phyloP scores from a whole-genome alignment of 2,329 filamentous ascomycete genomes.

The Microcyclosporella mali region DNA sequence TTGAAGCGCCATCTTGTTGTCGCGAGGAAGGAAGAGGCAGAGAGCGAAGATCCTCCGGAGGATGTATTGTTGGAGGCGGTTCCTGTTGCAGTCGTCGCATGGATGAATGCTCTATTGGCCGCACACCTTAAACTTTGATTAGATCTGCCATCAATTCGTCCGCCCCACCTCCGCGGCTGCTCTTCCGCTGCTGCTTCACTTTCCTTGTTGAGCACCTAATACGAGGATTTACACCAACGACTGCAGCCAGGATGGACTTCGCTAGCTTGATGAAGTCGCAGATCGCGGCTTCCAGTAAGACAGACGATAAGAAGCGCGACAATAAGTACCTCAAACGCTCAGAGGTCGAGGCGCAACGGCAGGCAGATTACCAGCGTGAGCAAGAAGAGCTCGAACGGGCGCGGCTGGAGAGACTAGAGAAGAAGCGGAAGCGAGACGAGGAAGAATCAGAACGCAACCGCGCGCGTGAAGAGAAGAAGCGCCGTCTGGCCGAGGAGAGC shows the following conservation, averaged over 20 bases:
- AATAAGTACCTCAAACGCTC: constrained; percentile 81
- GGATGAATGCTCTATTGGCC: not conserved
- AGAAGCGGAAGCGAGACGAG: constrained; percentile 86
- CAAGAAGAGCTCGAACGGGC: constrained; percentile 68
- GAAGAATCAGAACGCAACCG: constrained; percentile 67
- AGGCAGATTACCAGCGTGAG: constrained; percentile 73
- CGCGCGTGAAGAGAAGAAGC: constrained; percentile 73
- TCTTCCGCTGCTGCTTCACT: not conserved
- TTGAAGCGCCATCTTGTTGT: constrained; percentile 30
- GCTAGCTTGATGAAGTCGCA: constrained; percentile 87
- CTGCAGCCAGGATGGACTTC: constrained; percentile 69
- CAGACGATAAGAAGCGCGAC: constrained; percentile 47
- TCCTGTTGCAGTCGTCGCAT: constrained; percentile 2
- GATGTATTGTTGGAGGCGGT: no score
- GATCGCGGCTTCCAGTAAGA: constrained; percentile 60
- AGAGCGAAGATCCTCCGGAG: no score
- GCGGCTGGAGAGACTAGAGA: constrained; percentile 60
- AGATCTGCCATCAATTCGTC: no score
- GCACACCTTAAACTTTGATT: not conserved
- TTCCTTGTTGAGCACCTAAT: not conserved
- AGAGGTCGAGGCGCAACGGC: constrained; percentile 76
- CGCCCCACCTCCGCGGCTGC: not conserved
- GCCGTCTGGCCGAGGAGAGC: constrained; percentile 74
- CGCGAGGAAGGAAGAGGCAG: not conserved
- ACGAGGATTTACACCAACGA: constrained; percentile 19